A percentile compares a stretch with the other conserved stretches of the same genome.
Evolutionary conservation across 768 basidiomycete species (phyloP).

Genomic region (Leccinum boreale): DNA sequence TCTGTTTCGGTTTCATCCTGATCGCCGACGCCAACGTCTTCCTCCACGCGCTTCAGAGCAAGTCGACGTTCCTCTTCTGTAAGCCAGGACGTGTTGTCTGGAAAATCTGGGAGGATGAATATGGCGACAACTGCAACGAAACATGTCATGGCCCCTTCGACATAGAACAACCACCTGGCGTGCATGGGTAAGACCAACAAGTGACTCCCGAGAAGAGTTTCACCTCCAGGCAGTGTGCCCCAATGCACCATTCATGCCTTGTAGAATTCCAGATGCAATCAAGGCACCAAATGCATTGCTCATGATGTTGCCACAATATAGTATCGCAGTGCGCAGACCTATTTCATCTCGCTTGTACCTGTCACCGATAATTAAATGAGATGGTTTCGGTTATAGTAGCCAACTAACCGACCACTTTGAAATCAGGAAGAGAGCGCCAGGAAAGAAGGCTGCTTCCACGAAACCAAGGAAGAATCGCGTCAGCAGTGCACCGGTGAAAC

Average conservation of each 20-base stretch:
- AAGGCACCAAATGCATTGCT: conserved; percentile 56
- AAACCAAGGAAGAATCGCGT: conserved; percentile 56
- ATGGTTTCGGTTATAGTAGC: conserved; percentile 28
- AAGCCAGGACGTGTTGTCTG: conserved; percentile 35
- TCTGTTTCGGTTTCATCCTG: conserved; percentile 42
- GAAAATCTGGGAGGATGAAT: conserved; percentile 51
- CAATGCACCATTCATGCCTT: conserved; percentile 44
- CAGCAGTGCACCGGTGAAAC: conserved; percentile 40
- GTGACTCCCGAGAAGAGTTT: conserved; percentile 14
- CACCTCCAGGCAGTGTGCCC: conserved; percentile 54
- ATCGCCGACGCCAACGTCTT: conserved; percentile 62
- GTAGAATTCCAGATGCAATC: conserved; percentile 46
- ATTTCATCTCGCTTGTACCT: conserved; percentile 48
- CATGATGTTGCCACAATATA: conserved; percentile 50
- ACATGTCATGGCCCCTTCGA: conserved; percentile 45
- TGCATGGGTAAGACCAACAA: conserved; percentile 12
- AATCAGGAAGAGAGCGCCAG: conserved; percentile 40
- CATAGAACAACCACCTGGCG: conserved; percentile 46
- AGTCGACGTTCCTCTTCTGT: conserved; percentile 39
- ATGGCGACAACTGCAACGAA: conserved; percentile 43
- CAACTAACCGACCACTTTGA: conserved; percentile 31
- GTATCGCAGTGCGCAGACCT: conserved; percentile 40
- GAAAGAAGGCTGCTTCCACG: conserved; percentile 48
- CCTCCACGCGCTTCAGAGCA: conserved; percentile 57
- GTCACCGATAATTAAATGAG: conserved; percentile 17